These are phyloP conservation scores for Cyberlindnera mississippiensis DNA, from an alignment of 805 yeast species.

Conservation along the genomic window DNA sequence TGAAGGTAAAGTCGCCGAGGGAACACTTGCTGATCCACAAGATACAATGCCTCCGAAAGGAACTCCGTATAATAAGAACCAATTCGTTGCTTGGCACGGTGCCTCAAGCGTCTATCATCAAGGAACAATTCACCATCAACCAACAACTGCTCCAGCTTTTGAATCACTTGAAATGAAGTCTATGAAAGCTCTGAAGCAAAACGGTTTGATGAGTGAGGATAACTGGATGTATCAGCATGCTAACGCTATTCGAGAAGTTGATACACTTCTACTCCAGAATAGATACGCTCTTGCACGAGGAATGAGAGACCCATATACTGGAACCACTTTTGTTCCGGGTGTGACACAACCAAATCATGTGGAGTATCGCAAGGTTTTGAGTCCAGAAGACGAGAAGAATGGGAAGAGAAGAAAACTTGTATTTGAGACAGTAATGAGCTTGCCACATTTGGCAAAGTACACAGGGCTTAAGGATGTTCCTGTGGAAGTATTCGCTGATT, in stretches of 20 bases:
- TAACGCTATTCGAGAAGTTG: slow-evolving; percentile 67
- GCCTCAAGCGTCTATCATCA: slow-evolving; percentile 39
- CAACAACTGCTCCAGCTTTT: slow-evolving; percentile 15
- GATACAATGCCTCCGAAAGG: slow-evolving; percentile 44
- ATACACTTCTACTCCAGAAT: slow-evolving; percentile 55
- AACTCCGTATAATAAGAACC: slow-evolving; percentile 41
- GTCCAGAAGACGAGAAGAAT: slow-evolving; percentile 27
- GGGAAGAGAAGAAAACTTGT: slow-evolving; percentile 30
- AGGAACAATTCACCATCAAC: slow-evolving; percentile 9
- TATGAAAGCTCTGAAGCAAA: slow-evolving; percentile 22
- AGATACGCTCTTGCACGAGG: slow-evolving; percentile 56
- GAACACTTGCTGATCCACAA: slow-evolving; percentile 67
- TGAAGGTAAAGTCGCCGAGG: slow-evolving; percentile 62
- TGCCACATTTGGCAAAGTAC: slow-evolving; percentile 44
- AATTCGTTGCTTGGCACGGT: slow-evolving; percentile 53
- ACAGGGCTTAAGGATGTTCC: slow-evolving; percentile 69
- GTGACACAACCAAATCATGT: slow-evolving; percentile 63
- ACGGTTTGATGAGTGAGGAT: slow-evolving; percentile 46
- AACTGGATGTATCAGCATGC: slow-evolving; percentile 88
- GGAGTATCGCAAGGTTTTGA: slow-evolving; percentile 21
- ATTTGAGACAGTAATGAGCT: slow-evolving; percentile 44
- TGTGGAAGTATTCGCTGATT: slow-evolving; percentile 50
- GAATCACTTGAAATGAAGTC: slow-evolving; percentile 24
- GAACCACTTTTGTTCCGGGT: slow-evolving; percentile 69
- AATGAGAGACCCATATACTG: slow-evolving; percentile 77